phyloP scores from a whole-genome alignment of 495 filamentous ascomycete genomes.

The Podospora conica region DNA sequence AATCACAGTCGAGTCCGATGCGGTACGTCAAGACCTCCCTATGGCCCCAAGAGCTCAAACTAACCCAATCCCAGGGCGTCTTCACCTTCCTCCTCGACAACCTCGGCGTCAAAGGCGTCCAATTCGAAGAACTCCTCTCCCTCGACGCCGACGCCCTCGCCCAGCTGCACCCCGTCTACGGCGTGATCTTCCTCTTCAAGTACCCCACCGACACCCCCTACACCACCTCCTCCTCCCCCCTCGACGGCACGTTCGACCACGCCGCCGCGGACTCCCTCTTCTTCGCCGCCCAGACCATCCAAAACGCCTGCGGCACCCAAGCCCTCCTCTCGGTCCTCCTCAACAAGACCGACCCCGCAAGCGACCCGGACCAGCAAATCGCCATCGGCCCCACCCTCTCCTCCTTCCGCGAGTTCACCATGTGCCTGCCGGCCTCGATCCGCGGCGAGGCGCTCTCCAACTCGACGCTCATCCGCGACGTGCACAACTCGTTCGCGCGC shows the following conservation, averaged over 20 bases:
- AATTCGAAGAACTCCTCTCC: conserved; percentile 94
- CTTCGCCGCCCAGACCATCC: conserved; percentile 96
- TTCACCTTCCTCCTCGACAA: conserved; percentile 93
- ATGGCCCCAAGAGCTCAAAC: neutral
- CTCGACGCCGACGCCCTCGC: conserved; percentile 77
- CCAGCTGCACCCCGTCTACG: conserved; percentile 78
- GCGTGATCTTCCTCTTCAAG: conserved; percentile 99
- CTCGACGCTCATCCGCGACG: conserved; percentile 76
- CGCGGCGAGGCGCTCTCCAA: conserved; percentile 56
- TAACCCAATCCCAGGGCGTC: conserved; percentile 59
- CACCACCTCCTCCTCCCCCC: conserved; percentile 50
- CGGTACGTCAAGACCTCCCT: conserved; percentile 52
- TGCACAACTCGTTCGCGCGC: conserved; percentile 89
- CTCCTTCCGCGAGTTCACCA: conserved; percentile 88
- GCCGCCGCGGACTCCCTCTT: conserved; percentile 70
- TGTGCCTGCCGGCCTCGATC: conserved; percentile 75
- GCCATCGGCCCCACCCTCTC: conserved; percentile 55
- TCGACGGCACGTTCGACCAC: conserved; percentile 76
- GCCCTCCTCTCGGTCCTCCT: conserved; percentile 88
- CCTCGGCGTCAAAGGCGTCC: conserved; percentile 84
- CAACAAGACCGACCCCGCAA: conserved; percentile 57
- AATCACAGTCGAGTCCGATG: conserved; percentile 82
- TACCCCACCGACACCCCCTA: conserved; percentile 72
- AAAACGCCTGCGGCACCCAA: conserved; percentile 98
- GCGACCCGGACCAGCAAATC: conserved; percentile 24